A percentile compares a stretch with the other conserved stretches of the same genome.
phyloP scores from a whole-genome alignment of 208 protist genomes.

The Entamoeba invadens region DNA sequence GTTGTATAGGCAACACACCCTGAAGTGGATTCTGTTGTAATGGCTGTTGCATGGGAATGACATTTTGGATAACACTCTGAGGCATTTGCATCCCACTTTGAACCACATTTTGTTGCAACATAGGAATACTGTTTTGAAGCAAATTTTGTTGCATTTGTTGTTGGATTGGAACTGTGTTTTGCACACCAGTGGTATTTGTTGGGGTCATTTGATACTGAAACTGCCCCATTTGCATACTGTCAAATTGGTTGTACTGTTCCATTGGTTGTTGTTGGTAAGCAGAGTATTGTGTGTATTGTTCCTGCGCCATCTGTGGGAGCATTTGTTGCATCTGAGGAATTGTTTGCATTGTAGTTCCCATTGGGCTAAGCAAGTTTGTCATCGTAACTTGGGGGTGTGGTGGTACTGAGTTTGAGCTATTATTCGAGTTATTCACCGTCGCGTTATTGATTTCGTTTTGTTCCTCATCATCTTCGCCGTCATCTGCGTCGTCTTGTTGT shows the following conservation, averaged over 20 bases:
- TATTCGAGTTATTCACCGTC: too few species aligned
- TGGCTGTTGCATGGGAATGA: background rate
- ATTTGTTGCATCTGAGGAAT: background rate
- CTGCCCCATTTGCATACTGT: too few species aligned
- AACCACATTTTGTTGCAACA: background rate
- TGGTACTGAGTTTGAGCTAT: background rate
- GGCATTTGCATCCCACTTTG: background rate
- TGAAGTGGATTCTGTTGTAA: background rate
- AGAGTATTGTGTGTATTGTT: too few species aligned
- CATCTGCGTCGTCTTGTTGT: background rate
- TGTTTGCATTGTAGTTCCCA: too few species aligned
- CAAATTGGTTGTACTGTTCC: too few species aligned
- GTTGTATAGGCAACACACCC: background rate
- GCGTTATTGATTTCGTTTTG: background rate
- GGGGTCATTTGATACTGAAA: background rate
- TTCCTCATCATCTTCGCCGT: background rate
- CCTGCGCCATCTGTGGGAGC: background rate
- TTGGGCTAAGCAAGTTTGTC: too few species aligned
- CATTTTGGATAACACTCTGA: background rate
- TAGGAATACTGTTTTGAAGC: background rate
- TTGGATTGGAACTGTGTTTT: background rate
- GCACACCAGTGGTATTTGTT: too few species aligned
- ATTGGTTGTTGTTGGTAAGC: background rate
- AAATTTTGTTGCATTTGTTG: background rate
- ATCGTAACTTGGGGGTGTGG: background rate